Evolutionary conservation across 805 yeast species (phyloP).

Genomic region (Zygoascus biomembranicola): DNA sequence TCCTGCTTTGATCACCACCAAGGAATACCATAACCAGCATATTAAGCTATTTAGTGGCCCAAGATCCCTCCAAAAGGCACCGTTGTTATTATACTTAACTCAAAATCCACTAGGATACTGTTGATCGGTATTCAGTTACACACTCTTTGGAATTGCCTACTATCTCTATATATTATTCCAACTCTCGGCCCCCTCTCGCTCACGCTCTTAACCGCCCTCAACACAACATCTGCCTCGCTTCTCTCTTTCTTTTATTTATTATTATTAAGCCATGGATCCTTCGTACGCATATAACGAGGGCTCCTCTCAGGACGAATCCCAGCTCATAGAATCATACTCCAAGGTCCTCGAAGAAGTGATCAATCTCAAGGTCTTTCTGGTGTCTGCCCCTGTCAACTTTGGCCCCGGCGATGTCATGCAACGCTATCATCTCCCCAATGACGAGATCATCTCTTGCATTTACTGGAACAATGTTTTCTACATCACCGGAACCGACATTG

Average conservation of each 20-base stretch:
- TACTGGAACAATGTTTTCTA: constrained; percentile 86
- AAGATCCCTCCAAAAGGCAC: not conserved
- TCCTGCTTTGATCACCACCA: too few species aligned
- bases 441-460: constrained; percentile 91
- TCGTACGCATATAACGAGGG: not conserved
- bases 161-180: not conserved
- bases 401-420: constrained; percentile 79
- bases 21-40: not conserved
- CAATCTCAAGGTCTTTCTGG: constrained; percentile 44
- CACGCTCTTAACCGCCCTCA: not conserved
- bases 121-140: constrained; percentile 5
- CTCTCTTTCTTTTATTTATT: not conserved
- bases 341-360: constrained; percentile 22
- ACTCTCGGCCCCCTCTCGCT: not conserved
- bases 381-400: constrained; percentile 95
- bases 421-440: constrained; percentile 75
- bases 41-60: not conserved
- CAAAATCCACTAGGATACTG: constrained; percentile 1
- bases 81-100: not conserved
- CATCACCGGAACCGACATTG: constrained; percentile 94
- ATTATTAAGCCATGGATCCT: not conserved
- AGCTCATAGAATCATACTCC: constrained; percentile 15
- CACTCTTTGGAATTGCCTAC: not conserved
- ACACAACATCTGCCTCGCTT: not conserved
- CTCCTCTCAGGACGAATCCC: not conserved